Evolutionary conservation across 2,329 filamentous ascomycete genomes (phyloP), one percentile per base, ranked within the genome.

Genomic region (Beauveria rudraprayagi): DNA sequence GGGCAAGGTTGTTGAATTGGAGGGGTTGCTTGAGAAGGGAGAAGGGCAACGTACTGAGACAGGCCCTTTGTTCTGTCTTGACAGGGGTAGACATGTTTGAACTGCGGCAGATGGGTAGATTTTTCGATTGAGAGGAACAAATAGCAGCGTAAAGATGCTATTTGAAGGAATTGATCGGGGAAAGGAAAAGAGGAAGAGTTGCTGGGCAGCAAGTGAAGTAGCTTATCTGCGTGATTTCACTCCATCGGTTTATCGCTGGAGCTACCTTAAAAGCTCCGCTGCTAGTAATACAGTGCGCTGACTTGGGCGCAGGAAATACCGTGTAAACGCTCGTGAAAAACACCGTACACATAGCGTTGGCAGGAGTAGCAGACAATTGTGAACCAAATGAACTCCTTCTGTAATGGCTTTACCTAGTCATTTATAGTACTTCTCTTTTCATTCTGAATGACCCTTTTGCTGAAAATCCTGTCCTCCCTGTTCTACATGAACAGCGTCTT

Each of bases 1-100:
- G 64, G 64, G 66, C 62, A 67, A 67, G 64, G 34, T 37, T 65
- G 65, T 58, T 57, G 67, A 62, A 63, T 65, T 65, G 67, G 65
- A 67, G 67, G 68, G 67, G 70, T 67, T 67, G 63, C 11, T 26
- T 9, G 24, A 52, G 28, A 26, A 14, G 46, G 70, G 70, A 66
- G 66, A 66, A 67, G 41, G 69, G 69, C 65, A 73, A 83, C 81
- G 73, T 83, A 84, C 81, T 84, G 72, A 85, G 79, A 75, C 82
- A 84, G 69, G 82, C 82, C 73, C 84, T 84, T 60, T 84, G 82
- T 65, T 81, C 79, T 69, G 81, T 78, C 69, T 78, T 78, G 72
- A 80, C 76, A 78, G 81, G 82, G 69, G 68, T 74, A 71, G 67
- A 62, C 62, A 62, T 63, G 34, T 56, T 56, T 60, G 53, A 52